Evolutionary conservation across 176 grass and related monocot genomes (phyloP).

Genomic region (Cenchrus americanus): DNA sequence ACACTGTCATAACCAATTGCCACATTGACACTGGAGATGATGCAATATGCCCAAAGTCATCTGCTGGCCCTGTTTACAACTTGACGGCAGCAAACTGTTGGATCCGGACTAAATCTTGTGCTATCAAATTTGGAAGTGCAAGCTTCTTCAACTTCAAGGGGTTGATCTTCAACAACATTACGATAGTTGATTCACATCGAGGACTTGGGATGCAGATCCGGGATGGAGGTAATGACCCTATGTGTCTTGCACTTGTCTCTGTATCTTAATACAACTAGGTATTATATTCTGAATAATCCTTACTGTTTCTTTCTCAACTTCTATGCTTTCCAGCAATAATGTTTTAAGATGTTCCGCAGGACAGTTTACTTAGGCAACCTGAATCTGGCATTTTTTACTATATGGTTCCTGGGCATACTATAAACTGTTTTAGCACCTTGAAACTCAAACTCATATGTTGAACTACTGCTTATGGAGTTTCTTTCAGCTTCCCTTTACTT

Average conservation of each 20-base stretch:
- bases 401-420: neutral
- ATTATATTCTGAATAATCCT: neutral
- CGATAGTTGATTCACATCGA: constrained; percentile 80
- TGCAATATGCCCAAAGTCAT: constrained; percentile 72
- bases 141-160: constrained; percentile 64
- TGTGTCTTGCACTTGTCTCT: neutral
- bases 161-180: constrained; percentile 71
- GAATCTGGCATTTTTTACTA: neutral
- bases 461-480: neutral
- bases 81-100: constrained; percentile 73
- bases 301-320: neutral
- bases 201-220: constrained; percentile 90
- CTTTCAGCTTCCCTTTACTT: neutral
- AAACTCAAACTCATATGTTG: neutral
- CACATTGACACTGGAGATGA: constrained; percentile 90
- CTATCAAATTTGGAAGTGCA: constrained; percentile 82
- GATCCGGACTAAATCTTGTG: constrained; percentile 86
- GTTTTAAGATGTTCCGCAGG: neutral
- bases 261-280: neutral
- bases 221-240: constrained; percentile 70
- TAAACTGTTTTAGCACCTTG: neutral
- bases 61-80: constrained; percentile 71
- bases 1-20: constrained; percentile 66
- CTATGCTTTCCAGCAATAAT: neutral
- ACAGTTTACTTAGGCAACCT: neutral